Percentiles rank a stretch among this genome's conserved stretches.
These are phyloP conservation scores for Lipomyces yamanashiensis DNA, from an alignment of 805 yeast genomes.

Conservation along the genomic window DNA sequence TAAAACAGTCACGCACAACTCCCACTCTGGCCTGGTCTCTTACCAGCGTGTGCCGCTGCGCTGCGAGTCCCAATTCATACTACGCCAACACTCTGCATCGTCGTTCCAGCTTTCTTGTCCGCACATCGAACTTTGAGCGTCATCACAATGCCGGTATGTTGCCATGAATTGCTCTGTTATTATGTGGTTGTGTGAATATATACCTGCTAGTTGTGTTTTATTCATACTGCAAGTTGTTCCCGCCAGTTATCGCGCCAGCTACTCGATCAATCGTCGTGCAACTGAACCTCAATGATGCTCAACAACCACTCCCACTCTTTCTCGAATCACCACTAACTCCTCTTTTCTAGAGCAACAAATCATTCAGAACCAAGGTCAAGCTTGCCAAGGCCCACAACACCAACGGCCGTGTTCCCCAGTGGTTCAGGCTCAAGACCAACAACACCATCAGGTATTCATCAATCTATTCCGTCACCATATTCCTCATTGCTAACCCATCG, in stretches of 20 bases:
- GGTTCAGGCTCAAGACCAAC: conserved; percentile 98
- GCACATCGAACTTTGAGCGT: not conserved
- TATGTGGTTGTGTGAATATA: not conserved
- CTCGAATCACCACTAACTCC: not conserved
- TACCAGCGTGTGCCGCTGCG: too few species aligned
- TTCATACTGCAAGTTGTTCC: too few species aligned
- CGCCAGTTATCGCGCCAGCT: too few species aligned
- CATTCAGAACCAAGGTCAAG: conserved; percentile 97
- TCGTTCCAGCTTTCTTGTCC: not conserved
- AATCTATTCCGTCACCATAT: too few species aligned
- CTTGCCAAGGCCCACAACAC: conserved; percentile 98
- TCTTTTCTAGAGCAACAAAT: conserved; percentile 63
- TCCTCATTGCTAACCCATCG: not conserved
- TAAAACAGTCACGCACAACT: conserved; percentile 12
- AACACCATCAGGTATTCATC: conserved; percentile 73
- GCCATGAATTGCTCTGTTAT: not conserved
- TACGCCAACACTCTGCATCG: not conserved
- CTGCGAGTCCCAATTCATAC: not conserved
- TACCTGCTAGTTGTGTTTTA: too few species aligned
- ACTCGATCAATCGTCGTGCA: too few species aligned
- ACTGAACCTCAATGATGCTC: too few species aligned
- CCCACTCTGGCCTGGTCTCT: too few species aligned
- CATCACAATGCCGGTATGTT: conserved; percentile 21
- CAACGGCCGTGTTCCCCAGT: conserved; percentile 99
- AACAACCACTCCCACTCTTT: not conserved